Percentiles rank a stretch among this genome's conserved stretches.
phyloP scores from a whole-genome alignment of 192 early-diverging fungal species.

The Pilaira anomala region DNA sequence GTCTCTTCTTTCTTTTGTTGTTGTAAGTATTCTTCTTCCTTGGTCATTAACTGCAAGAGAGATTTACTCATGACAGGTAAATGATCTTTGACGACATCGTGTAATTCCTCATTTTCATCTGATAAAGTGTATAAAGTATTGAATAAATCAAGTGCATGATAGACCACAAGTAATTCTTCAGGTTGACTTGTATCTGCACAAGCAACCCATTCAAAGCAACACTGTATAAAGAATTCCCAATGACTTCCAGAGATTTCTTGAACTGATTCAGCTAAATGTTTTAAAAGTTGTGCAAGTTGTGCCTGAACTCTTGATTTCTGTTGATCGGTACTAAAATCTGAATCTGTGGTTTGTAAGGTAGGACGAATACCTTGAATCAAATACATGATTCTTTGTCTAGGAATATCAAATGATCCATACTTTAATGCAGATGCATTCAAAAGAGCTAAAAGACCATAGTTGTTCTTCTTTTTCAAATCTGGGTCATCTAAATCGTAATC shows the following conservation, averaged over 20 bases:
- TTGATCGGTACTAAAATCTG: not conserved
- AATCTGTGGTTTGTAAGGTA: conserved; percentile 28
- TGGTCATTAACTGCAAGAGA: conserved; percentile 4
- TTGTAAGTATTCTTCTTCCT: conserved; percentile 10
- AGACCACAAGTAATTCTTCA: conserved; percentile 20
- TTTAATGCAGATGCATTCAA: conserved; percentile 27
- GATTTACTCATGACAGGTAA: not conserved
- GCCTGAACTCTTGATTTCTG: conserved; percentile 13
- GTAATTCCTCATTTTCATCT: conserved; percentile 15
- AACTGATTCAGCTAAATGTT: conserved; percentile 31
- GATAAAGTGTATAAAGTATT: conserved; percentile 1
- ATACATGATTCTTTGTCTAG: conserved; percentile 36
- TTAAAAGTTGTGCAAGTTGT: conserved; percentile 36
- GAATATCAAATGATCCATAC: conserved; percentile 27
- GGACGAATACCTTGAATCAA: conserved; percentile 40
- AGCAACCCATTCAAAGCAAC: conserved; percentile 26
- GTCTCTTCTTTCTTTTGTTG: not conserved
- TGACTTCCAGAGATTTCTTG: conserved; percentile 45
- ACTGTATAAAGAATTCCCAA: conserved; percentile 42
- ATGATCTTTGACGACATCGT: conserved; percentile 4
- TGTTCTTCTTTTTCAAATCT: not conserved
- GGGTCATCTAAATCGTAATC: not conserved
- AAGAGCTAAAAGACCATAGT: conserved; percentile 22
- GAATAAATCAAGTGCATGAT: conserved; percentile 15
- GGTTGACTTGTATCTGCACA: conserved; percentile 13